These are phyloP conservation scores for Lichenothelia convexa DNA, from an alignment of 495 filamentous ascomycete genomes.

Conservation along the genomic window DNA sequence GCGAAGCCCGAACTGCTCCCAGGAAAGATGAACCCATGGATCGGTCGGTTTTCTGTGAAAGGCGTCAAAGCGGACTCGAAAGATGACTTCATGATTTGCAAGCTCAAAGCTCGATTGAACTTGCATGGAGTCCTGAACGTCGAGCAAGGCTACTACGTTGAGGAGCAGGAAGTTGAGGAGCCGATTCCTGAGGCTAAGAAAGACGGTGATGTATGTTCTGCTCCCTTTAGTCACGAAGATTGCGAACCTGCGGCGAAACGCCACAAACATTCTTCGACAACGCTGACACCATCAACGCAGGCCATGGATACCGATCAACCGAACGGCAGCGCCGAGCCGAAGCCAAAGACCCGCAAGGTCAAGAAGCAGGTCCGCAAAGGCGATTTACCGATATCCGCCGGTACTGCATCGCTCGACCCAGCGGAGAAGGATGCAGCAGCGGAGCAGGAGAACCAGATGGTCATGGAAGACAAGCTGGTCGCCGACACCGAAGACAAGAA, in stretches of 20 bases:
- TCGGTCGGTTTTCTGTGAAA: constrained; percentile 63
- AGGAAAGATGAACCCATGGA: constrained; percentile 83
- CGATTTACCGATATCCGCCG: constrained; percentile 73
- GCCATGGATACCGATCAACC: constrained; percentile 74
- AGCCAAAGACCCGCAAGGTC: constrained; percentile 90
- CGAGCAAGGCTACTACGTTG: constrained; percentile 92
- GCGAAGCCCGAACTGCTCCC: constrained; percentile 74
- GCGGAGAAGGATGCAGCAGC: constrained; percentile 40
- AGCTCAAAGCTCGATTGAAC: constrained; percentile 96
- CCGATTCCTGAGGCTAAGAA: constrained; percentile 47
- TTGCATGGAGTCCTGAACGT: constrained; percentile 93
- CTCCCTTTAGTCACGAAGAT: constrained; percentile 1
- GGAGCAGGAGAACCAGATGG: constrained; percentile 79
- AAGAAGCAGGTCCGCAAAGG: constrained; percentile 99
- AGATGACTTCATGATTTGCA: constrained; percentile 67
- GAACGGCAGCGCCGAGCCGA: constrained; percentile 48
- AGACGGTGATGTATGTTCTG: constrained; percentile 35
- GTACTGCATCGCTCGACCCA: constrained; percentile 61
- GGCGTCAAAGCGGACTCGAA: constrained; percentile 39
- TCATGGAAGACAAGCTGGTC: constrained; percentile 96
- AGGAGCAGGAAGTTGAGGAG: constrained; percentile 96
- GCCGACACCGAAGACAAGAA: constrained; percentile 98
- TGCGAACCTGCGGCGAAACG: constrained; percentile 11
- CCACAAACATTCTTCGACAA: constrained; percentile 3
- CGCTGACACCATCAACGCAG: constrained; percentile 25